A percentile compares a stretch with the other conserved stretches of the same genome.
Evolutionary conservation across 768 basidiomycete genomes (phyloP).

Genomic region (Rhodotorula diobovata): DNA sequence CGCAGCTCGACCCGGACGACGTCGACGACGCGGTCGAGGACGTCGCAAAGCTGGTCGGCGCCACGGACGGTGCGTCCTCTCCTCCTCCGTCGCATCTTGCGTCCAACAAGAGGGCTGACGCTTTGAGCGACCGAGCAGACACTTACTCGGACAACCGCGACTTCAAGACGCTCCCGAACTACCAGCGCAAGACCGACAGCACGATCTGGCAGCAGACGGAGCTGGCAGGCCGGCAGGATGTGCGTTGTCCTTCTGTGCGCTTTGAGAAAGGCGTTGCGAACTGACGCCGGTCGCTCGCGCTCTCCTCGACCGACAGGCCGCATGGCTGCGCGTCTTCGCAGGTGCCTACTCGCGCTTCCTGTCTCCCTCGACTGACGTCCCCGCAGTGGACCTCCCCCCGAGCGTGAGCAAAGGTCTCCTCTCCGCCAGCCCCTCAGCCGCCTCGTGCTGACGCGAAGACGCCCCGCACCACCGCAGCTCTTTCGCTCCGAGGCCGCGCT

Average conservation of each 20-base stretch:
- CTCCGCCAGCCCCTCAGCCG: neutral
- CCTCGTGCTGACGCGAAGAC: neutral
- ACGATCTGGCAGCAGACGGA: conserved; percentile 65
- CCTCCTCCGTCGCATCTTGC: neutral
- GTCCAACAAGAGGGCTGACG: too few relatives aligned
- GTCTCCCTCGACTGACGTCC: neutral
- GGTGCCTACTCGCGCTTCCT: conserved; percentile 64
- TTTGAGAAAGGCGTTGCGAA: neutral
- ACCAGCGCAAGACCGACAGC: conserved; percentile 60
- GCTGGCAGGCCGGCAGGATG: conserved; percentile 60
- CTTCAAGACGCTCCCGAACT: conserved; percentile 68
- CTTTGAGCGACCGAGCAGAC: conserved; percentile 43
- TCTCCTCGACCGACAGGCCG: conserved; percentile 51
- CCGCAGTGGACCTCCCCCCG: neutral
- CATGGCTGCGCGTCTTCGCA: conserved; percentile 68
- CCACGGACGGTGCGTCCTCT: conserved; percentile 52
- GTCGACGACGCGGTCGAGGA: conserved; percentile 67
- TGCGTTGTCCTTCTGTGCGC: conserved; percentile 50
- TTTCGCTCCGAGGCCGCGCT: conserved; percentile 16
- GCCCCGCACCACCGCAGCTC: neutral
- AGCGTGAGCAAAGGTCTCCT: neutral
- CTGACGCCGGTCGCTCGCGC: neutral
- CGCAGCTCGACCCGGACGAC: conserved; percentile 63
- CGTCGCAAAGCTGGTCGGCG: conserved; percentile 74
- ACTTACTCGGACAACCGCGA: conserved; percentile 72